These are phyloP conservation scores for Phytophthora cactorum DNA, from an alignment of 352 stramenopile species.

Conservation along the genomic window DNA sequence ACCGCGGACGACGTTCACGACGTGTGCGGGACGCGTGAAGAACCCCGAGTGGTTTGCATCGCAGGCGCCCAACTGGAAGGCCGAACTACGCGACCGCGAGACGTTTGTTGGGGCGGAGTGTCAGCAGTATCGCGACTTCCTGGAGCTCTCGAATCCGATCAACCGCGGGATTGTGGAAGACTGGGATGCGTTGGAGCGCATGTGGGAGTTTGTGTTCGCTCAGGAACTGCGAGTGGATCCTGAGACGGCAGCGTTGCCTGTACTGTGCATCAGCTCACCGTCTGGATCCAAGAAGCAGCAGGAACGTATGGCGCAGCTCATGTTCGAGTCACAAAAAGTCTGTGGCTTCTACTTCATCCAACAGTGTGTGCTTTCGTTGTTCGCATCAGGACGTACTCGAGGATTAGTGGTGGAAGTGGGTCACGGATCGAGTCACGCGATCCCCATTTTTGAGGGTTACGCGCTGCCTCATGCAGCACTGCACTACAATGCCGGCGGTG, in stretches of 20 bases:
- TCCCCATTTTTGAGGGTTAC: conserved; percentile 89
- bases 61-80: conserved; percentile 63
- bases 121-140: conserved; percentile 69
- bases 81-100: conserved; percentile 72
- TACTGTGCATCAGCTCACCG: conserved; percentile 73
- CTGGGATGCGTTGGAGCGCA: conserved; percentile 85
- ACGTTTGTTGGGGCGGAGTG: conserved; percentile 72
- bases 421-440: conserved; percentile 84
- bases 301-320: conserved; percentile 81
- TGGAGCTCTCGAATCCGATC: conserved; percentile 79
- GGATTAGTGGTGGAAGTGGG: conserved; percentile 89
- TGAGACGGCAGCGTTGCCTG: conserved; percentile 70
- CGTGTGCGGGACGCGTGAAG: conserved; percentile 71
- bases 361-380: conserved; percentile 84
- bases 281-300: conserved; percentile 68
- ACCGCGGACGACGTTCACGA: conserved; percentile 74
- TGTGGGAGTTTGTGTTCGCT: conserved; percentile 88
- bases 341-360: conserved; percentile 90
- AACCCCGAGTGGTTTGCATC: conserved; percentile 84
- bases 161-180: conserved; percentile 81
- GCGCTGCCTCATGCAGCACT: conserved; percentile 78
- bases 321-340: conserved; percentile 87
- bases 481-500: conserved; percentile 67
- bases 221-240: conserved; percentile 81
- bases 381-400: conserved; percentile 85